A percentile compares a stretch with the other conserved stretches of the same genome.
Evolutionary conservation across 768 basidiomycete species (phyloP).

Genomic region (Lactarius quietus): DNA sequence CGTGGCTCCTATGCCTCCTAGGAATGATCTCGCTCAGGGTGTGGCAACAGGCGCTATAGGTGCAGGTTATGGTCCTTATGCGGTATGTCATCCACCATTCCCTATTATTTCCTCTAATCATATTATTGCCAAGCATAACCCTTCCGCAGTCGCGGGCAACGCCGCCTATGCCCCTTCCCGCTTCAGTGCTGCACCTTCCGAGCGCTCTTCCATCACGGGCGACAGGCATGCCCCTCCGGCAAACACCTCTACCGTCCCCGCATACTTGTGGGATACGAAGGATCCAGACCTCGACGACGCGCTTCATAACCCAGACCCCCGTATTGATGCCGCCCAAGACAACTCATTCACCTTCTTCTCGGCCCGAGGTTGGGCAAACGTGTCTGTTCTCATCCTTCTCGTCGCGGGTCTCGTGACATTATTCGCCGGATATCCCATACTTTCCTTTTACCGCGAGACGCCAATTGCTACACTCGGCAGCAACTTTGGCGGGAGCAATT

Average conservation of each 20-base stretch:
- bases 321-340: conserved; percentile 59
- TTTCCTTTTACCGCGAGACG: conserved; percentile 45
- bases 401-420: conserved; percentile 65
- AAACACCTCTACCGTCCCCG: conserved; percentile 61
- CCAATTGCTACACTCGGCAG: conserved; percentile 38
- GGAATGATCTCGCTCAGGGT: conserved; percentile 63
- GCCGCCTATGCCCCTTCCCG: conserved; percentile 48
- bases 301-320: conserved; percentile 83
- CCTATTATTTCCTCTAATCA: not conserved
- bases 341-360: conserved; percentile 72
- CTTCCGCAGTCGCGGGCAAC: conserved; percentile 37
- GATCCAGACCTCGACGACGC: conserved; percentile 89
- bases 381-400: conserved; percentile 67
- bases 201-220: conserved; percentile 39
- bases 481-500: conserved; percentile 93
- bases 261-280: conserved; percentile 70
- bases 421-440: conserved; percentile 88
- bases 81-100: conserved; percentile 42
- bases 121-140: conserved; percentile 49
- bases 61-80: conserved; percentile 80
- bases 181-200: conserved; percentile 55
- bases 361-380: conserved; percentile 77
- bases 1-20: conserved; percentile 27
- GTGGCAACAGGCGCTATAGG: conserved; percentile 82
- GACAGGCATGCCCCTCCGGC: conserved; percentile 40